Percentiles rank a stretch among this genome's conserved stretches.
phyloP scores from a whole-genome alignment of 305 asterid species.

The Solanum aculeatissimum region DNA sequence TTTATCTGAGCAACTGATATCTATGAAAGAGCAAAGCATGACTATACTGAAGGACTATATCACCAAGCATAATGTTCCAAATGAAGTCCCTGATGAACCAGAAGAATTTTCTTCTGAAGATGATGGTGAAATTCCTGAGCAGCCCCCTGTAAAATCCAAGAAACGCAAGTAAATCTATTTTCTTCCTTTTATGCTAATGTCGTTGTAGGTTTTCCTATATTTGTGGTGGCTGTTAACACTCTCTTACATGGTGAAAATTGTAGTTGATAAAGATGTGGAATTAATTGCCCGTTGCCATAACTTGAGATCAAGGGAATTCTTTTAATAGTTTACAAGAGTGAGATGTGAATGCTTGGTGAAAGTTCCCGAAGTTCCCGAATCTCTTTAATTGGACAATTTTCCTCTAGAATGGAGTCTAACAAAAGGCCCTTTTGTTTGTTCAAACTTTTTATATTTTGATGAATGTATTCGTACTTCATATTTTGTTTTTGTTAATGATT shows the following conservation, averaged over 20 bases:
- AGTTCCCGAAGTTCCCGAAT: background rate
- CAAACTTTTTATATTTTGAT: background rate
- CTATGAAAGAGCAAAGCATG: slow-evolving; percentile 86
- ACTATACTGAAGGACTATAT: slow-evolving; percentile 67
- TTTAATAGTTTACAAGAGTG: background rate
- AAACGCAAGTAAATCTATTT: slow-evolving; percentile 32
- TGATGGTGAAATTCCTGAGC: slow-evolving; percentile 30
- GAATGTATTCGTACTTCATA: background rate
- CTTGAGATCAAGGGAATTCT: background rate
- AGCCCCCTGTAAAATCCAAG: slow-evolving; percentile 59
- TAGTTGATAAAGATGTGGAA: background rate
- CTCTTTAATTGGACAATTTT: background rate
- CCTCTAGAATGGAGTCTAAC: background rate
- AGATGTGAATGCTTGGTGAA: background rate
- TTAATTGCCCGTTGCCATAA: background rate
- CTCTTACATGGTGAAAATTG: background rate
- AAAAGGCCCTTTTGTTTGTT: background rate
- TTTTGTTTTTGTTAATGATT: background rate
- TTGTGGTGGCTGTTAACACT: background rate
- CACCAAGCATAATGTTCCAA: slow-evolving; percentile 63
- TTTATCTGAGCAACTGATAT: slow-evolving; percentile 58
- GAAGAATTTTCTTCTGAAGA: slow-evolving; percentile 78
- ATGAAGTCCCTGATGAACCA: slow-evolving; percentile 70
- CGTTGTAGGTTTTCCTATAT: background rate
- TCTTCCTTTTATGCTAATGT: background rate